These are phyloP conservation scores for Pulveroboletus sp. DNA, from an alignment of 1,284 basidiomycete species.

Conservation along the genomic window DNA sequence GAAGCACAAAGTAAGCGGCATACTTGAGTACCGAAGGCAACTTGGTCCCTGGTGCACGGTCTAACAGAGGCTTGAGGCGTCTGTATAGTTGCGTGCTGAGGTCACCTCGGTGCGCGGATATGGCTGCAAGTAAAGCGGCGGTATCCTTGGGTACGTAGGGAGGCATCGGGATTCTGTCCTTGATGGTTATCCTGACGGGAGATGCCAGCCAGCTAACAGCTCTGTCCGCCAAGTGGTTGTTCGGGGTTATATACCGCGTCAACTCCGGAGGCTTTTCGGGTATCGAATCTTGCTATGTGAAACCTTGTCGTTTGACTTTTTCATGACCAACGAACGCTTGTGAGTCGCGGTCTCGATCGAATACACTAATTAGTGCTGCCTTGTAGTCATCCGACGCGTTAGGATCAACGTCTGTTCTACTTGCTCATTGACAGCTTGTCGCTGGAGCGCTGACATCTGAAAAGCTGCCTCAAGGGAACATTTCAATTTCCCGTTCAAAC, in stretches of 20 bases:
- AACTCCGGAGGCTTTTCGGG: not conserved
- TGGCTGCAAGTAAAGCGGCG: constrained; percentile 13
- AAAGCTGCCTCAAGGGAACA: not conserved
- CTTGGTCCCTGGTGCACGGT: constrained; percentile 2
- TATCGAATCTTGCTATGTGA: too few relatives aligned
- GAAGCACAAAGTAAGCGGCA: constrained; percentile 40
- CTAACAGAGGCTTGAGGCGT: constrained; percentile 11
- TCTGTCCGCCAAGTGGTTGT: not conserved
- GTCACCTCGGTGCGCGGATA: not conserved
- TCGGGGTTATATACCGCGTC: not conserved
- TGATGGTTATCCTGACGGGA: not conserved
- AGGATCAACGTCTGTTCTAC: not conserved
- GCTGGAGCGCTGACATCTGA: not conserved
- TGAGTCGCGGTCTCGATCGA: not conserved
- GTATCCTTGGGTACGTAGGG: constrained; percentile 7
- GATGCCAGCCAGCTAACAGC: not conserved
- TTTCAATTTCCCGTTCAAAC: not conserved
- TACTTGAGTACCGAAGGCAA: constrained; percentile 36
- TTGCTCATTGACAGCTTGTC: not conserved
- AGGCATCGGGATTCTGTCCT: constrained; percentile 11
- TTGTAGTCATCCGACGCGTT: too few relatives aligned
- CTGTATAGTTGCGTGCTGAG: constrained; percentile 4
- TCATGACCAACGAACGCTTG: too few relatives aligned
- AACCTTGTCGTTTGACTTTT: too few relatives aligned
- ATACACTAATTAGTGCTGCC: too few relatives aligned